Percentiles rank a stretch among this genome's conserved stretches.
Evolutionary conservation across 345 rosid genomes (phyloP).

Genomic region (Noccaea bulbosa): DNA sequence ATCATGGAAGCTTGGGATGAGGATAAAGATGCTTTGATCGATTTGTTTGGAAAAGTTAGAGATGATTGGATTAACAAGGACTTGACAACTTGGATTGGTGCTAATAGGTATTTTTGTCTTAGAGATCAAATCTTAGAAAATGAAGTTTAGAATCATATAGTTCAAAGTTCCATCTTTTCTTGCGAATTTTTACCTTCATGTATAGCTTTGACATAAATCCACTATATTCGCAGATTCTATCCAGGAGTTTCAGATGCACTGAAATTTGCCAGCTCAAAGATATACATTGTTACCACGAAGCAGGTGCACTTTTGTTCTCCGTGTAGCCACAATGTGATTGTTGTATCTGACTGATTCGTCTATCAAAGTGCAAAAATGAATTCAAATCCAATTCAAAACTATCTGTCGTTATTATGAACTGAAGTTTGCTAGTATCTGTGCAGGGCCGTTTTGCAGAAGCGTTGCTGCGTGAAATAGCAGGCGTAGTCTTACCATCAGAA

Average conservation of each 20-base stretch:
- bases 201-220: neutral
- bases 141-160: neutral
- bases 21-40: slow-evolving; percentile 63
- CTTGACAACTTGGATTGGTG: slow-evolving; percentile 83
- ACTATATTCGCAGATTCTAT: slow-evolving; percentile 62
- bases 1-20: slow-evolving; percentile 87
- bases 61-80: slow-evolving; percentile 89
- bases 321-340: neutral
- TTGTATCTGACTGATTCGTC: neutral
- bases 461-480: slow-evolving; percentile 67
- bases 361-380: neutral
- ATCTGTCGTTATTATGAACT: slow-evolving; percentile 6
- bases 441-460: slow-evolving; percentile 90
- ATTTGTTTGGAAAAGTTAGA: slow-evolving; percentile 84
- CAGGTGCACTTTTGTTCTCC: slow-evolving; percentile 53
- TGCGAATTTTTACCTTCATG: neutral
- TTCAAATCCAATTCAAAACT: neutral
- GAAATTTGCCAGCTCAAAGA: slow-evolving; percentile 74
- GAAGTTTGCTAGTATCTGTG: slow-evolving; percentile 3
- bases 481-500: slow-evolving; percentile 73
- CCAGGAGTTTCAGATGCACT: slow-evolving; percentile 91
- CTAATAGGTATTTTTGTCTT: slow-evolving; percentile 69
- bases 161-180: neutral
- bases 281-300: slow-evolving; percentile 85
- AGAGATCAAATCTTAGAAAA: neutral